A percentile compares a stretch with the other conserved stretches of the same genome.
Evolutionary conservation across 2,329 filamentous ascomycete species (phyloP).

Genomic region (Aspergillaceae sp.): DNA sequence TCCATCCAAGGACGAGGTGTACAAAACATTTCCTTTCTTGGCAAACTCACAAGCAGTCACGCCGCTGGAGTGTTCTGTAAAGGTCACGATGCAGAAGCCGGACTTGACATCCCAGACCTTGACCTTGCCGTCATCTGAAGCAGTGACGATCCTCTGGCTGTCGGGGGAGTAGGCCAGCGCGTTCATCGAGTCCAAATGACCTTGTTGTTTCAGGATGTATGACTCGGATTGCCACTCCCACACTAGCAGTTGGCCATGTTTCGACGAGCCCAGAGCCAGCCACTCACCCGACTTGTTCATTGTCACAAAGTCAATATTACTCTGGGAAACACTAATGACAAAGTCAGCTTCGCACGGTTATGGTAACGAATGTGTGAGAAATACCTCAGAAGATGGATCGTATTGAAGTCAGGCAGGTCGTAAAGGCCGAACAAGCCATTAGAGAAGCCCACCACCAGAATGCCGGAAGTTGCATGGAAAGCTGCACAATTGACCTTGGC

Average conservation of each 20-base stretch:
- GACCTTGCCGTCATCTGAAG: slow-evolving; percentile 93
- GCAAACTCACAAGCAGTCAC: slow-evolving; percentile 91
- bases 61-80: slow-evolving; percentile 90
- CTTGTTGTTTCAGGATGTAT: slow-evolving; percentile 96
- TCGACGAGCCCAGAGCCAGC: slow-evolving; percentile 93
- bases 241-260: slow-evolving; percentile 88
- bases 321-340: slow-evolving; percentile 76
- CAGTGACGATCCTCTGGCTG: slow-evolving; percentile 84
- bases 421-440: slow-evolving; percentile 91
- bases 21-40: slow-evolving; percentile 89
- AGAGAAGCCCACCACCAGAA: slow-evolving; percentile 95
- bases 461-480: slow-evolving; percentile 75
- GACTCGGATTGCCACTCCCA: slow-evolving; percentile 99
- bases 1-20: slow-evolving; percentile 89
- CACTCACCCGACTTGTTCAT: slow-evolving; percentile 94
- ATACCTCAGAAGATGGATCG: slow-evolving; percentile 70
- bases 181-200: slow-evolving; percentile 94
- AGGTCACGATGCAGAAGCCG: slow-evolving; percentile 95
- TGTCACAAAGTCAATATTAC: slow-evolving; percentile 88
- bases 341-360: slow-evolving; percentile 4
- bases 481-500: slow-evolving; percentile 82
- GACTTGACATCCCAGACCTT: slow-evolving; percentile 97
- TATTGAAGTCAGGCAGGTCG: slow-evolving; percentile 90
- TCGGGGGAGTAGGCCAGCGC: slow-evolving; percentile 87
- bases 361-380: neutral